Evolutionary conservation across 495 filamentous ascomycete species (phyloP), one percentile per base, ranked within the genome.

Genomic region (Neurospora tetrasperma): DNA sequence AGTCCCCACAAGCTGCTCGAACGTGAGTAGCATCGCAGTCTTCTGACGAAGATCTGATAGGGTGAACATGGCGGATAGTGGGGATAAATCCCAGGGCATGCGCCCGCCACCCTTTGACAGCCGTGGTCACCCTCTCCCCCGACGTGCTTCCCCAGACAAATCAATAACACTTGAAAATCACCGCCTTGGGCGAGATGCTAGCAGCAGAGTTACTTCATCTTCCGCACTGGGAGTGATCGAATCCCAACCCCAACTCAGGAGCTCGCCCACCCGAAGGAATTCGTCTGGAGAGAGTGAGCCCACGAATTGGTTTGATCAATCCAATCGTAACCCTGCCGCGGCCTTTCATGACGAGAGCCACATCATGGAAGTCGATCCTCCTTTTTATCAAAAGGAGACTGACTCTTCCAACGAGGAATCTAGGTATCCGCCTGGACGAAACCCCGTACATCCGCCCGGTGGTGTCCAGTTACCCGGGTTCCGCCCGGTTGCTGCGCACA

Each of bases 311-410:
- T 86, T 86, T 75, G 79, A 84, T 69, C 74, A 73, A 10, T 85
- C 82, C 18, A 87, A 86, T 66, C 78, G 77, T 59, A 84, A 83
- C 66, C 78, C 83, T 9, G 78, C 72, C 69, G 75, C 70, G 23
- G 79, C 70, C 16, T 78, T 79, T 69, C 16, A 66, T 66, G 54
- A 66, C 14, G 54, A 66, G 54, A 72, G 76, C 48, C 72, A 46
- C 5, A 71, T 77, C 2, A 85, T 84, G 80, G 83, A 85, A 72
- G 83, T 88, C 54, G 87, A 89, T 69, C 86, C 86, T 3, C 88
- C 87, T 4, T 89, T 86, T 46, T 88, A 83, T 46, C 83, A 83
- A 20, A 84, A 83, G 66, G 80, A 82, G 42, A 84, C 82, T 20
- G 79, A 83, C 43, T 83, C 81, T 3, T 87, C 85, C 7, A 84